Conservation (phyloP, 495 filamentous ascomycete species). For the Lineolata rhizophorae region DNA sequence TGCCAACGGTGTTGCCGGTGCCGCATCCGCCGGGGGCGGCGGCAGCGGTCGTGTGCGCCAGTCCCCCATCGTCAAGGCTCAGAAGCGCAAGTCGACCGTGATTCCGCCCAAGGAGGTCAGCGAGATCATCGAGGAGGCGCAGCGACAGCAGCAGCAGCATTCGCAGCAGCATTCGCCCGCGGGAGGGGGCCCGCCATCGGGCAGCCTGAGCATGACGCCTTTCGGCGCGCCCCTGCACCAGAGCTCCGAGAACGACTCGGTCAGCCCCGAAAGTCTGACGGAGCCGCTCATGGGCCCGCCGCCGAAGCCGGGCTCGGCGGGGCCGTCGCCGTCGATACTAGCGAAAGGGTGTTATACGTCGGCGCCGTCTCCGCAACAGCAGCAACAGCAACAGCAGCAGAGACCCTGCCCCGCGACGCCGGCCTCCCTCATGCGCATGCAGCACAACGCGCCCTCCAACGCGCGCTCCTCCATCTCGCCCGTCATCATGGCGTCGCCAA, state of each 20-base stretch:
- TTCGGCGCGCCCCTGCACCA: too few species aligned
- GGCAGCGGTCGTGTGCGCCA: conserved; percentile 27
- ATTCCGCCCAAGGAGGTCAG: conserved; percentile 16
- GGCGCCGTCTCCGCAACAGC: neutral
- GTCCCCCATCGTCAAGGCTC: conserved; percentile 69
- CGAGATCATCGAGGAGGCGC: conserved; percentile 13
- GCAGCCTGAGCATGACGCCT: conserved; percentile 32
- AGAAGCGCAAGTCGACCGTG: conserved; percentile 26
- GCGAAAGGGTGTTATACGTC: too few species aligned
- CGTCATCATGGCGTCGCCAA: too few species aligned
- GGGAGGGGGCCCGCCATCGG: conserved; percentile 3
- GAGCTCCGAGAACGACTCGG: conserved; percentile 44
- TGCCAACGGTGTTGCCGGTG: too few species aligned
- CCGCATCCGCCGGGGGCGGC: too few species aligned
- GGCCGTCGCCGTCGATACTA: conserved; percentile 29
- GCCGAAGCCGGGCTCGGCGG: conserved; percentile 26
- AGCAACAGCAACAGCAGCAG: conserved; percentile 4
- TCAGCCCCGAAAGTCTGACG: conserved; percentile 47
- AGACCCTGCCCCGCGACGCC: conserved; percentile 16
- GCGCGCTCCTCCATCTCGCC: too few species aligned
- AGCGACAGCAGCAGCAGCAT: conserved; percentile 8
- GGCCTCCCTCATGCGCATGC: conserved; percentile 16
- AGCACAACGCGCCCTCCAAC: too few species aligned
- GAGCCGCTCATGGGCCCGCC: conserved; percentile 55
- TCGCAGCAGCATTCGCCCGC: conserved; percentile 1